Evolutionary conservation across 148 eudicot genomes (phyloP), one percentile per base, ranked within the genome.

Genomic region (Mesembryanthemum crystallinum): DNA sequence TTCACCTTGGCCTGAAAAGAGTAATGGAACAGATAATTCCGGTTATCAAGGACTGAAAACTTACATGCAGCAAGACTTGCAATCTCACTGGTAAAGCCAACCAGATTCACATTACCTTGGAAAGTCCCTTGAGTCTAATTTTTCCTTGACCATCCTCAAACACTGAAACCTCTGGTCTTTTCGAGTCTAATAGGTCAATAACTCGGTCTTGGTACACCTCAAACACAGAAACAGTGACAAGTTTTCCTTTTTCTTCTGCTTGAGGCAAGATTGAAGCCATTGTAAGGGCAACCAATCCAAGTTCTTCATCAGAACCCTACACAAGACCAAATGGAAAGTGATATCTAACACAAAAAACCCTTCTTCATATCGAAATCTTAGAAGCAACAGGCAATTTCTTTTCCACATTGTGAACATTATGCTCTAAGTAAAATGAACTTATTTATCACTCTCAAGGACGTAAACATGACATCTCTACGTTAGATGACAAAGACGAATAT

Each of bases 101-200:
- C 33, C 13, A n/a, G 11, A 54, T 27, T 30, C 28, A 13, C 20
- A 37, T 83, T 79, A 84, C 99, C 98, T 89, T 81, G 52, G 94
- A 90, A 29, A 95, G 89, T 69, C 98, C 98, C 85, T 88, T 95
- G 33, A 95, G 88, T 37, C 77, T 86, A 43, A 92, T 86, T 76
- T 85, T 87, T 1, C 99, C 98, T 25, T 77, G 87, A 28, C 81
- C 89, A 85, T 87, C 92, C 77, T 91, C 98, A 23, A 89, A 76
- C n/a, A 92, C 83, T 47, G 86, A 82, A 82, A 95, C 89, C 64
- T 89, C 90, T 0, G 88, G 73, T 69, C 79, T 82, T 29, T 78
- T 85, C 23, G 90, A 74, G 60, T 91, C 90, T 69, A 95, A 73
- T 43, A 89, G 76, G 80, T 95, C 98, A 29, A 84, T 74, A 24